Conservation (phyloP, 2,329 filamentous ascomycete genomes). For the Harringtonia aguacate region DNA sequence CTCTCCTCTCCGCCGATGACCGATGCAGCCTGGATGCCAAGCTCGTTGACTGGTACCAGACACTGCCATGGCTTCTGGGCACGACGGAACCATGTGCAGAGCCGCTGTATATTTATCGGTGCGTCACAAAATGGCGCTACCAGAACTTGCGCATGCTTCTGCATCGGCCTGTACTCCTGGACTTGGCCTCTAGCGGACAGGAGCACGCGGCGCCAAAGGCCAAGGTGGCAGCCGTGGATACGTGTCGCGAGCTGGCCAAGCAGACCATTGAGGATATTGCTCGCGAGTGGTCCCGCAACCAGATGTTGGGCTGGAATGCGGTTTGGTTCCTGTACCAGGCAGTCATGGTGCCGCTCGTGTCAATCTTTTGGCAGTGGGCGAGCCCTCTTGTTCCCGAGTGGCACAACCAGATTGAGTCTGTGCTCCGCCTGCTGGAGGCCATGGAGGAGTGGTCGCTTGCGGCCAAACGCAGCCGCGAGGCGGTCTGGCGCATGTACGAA, state of each 20-base stretch:
- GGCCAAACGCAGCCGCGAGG: constrained; percentile 51
- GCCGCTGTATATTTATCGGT: constrained; percentile 57
- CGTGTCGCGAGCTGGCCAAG: constrained; percentile 58
- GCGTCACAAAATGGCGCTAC: constrained; percentile 75
- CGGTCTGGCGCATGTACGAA: constrained; percentile 54
- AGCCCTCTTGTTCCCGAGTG: constrained; percentile 38
- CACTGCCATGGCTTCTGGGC: constrained; percentile 54
- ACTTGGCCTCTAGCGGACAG: constrained; percentile 45
- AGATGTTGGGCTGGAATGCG: constrained; percentile 72
- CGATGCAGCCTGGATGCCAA: constrained; percentile 56
- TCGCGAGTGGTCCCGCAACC: constrained; percentile 57
- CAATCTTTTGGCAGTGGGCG: constrained; percentile 57
- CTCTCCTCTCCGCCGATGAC: constrained; percentile 56
- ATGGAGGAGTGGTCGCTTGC: constrained; percentile 57
- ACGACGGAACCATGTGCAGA: constrained; percentile 59
- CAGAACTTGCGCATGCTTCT: constrained; percentile 69
- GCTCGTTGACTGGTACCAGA: constrained; percentile 61
- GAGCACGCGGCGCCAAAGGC: constrained; percentile 43
- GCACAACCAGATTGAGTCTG: constrained; percentile 46
- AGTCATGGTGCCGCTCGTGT: constrained; percentile 67
- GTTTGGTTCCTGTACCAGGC: constrained; percentile 77
- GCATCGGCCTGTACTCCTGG: constrained; percentile 61
- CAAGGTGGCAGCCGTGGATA: constrained; percentile 56
- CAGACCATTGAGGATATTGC: constrained; percentile 64
- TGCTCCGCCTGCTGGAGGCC: constrained; percentile 49